phyloP scores from a whole-genome alignment of 352 stramenopile genomes.

The Phytophthora fragariaefolia region DNA sequence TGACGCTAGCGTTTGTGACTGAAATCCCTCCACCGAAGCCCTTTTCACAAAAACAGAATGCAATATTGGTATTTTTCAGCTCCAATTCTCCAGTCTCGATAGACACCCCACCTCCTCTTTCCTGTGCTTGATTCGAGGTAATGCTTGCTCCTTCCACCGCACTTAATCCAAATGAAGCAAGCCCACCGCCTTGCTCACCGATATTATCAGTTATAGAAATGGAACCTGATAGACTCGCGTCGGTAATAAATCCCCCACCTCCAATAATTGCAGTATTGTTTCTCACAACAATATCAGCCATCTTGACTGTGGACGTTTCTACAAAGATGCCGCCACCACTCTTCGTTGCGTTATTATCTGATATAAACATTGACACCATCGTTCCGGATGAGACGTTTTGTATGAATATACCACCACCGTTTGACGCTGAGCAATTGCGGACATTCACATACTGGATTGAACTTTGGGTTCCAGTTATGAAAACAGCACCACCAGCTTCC shows the following conservation, averaged over 20 bases:
- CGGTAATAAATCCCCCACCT: constrained; percentile 35
- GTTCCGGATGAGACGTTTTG: not conserved
- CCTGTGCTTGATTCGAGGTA: constrained; percentile 25
- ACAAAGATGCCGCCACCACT: constrained; percentile 37
- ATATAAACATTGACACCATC: constrained; percentile 27
- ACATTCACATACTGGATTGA: constrained; percentile 35
- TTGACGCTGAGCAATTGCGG: constrained; percentile 25
- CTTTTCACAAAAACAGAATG: constrained; percentile 16
- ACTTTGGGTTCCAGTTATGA: constrained; percentile 32
- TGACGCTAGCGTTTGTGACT: constrained; percentile 20
- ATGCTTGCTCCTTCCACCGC: constrained; percentile 27
- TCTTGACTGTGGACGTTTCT: constrained; percentile 9
- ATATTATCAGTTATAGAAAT: constrained; percentile 32
- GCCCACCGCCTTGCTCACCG: constrained; percentile 38
- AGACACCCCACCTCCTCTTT: constrained; percentile 39
- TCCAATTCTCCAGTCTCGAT: constrained; percentile 28
- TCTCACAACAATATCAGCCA: constrained; percentile 8
- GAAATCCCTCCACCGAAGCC: constrained; percentile 42
- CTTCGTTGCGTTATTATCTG: constrained; percentile 19
- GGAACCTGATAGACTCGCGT: constrained; percentile 31
- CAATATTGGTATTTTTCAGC: constrained; percentile 30
- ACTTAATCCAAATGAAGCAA: constrained; percentile 11
- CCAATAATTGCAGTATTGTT: constrained; percentile 34
- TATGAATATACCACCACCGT: constrained; percentile 36
- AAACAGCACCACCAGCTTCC: constrained; percentile 36